These are phyloP conservation scores for Trametes cingulata DNA, from an alignment of 768 basidiomycete species.

Conservation along the genomic window DNA sequence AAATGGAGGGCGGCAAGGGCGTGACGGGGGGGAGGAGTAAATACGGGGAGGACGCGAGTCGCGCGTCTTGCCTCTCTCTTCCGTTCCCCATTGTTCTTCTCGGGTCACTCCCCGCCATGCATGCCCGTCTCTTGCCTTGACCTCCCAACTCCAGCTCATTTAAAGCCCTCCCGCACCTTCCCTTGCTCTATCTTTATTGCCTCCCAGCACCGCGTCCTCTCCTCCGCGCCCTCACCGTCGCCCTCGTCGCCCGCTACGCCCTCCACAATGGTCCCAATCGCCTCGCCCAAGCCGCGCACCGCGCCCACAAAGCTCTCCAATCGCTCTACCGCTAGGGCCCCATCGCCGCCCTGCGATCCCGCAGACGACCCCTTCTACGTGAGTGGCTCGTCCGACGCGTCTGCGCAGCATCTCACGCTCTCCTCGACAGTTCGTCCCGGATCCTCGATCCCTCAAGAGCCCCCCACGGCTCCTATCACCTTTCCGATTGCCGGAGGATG, in stretches of 20 bases:
- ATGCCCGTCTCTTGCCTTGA: slow-evolving; percentile 20
- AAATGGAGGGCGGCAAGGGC: slow-evolving; percentile 6
- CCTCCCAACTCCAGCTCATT: slow-evolving; percentile 25
- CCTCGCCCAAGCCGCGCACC: slow-evolving; percentile 41
- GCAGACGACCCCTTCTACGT: slow-evolving; percentile 29
- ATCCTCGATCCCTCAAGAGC: slow-evolving; percentile 26
- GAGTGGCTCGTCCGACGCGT: slow-evolving; percentile 3
- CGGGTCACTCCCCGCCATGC: slow-evolving; percentile 24
- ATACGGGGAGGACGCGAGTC: neutral
- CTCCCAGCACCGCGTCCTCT: slow-evolving; percentile 5
- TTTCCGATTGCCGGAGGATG: slow-evolving; percentile 36
- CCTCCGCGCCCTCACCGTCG: slow-evolving; percentile 11
- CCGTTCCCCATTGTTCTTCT: slow-evolving; percentile 26
- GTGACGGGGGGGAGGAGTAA: slow-evolving; percentile 4
- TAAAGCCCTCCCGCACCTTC: slow-evolving; percentile 34
- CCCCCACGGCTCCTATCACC: slow-evolving; percentile 42
- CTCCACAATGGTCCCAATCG: slow-evolving; percentile 42
- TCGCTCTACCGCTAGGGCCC: slow-evolving; percentile 4
- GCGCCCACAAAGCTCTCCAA: slow-evolving; percentile 20
- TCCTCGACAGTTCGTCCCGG: slow-evolving; percentile 27
- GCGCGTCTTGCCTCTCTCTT: slow-evolving; percentile 14
- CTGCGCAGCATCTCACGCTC: slow-evolving; percentile 6
- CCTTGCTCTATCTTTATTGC: slow-evolving; percentile 36
- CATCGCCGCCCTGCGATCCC: slow-evolving; percentile 31
- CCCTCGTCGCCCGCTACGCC: neutral